Base-by-base conservation (phyloP, 805 yeast species). In the Starmerella scarabaei region DNA sequence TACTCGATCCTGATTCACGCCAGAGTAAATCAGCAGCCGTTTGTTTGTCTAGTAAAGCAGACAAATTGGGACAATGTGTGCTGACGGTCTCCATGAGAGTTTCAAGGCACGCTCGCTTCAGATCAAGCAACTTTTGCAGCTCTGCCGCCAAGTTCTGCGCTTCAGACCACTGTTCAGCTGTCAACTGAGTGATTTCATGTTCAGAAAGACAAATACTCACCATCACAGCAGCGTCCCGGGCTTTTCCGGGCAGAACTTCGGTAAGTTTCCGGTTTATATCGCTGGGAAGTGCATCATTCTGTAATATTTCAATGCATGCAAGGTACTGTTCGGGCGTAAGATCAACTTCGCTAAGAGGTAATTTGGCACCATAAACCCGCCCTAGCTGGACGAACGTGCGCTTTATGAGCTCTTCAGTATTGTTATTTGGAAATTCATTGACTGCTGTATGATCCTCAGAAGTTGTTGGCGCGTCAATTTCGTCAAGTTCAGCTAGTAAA, bases 21-120 rank as follows among this genome's bases (percentile, higher is more conserved):
- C 65, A 1, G 19, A 88, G 60, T 15, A 91, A 58, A 50, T 80
- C 82, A 0, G 93, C 78, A 0, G 94, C 73, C 0, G 80, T 70
- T 5, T 69, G 62, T 0, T 93, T 64, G 0, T 94, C 93, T 2
- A 88, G 65, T 6, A 91, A 62, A 0, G 73, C 73, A 3, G 82
- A 66, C 1, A 82, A 59, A 56, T 91, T 88, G 2, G 97, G 98
- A 0, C 94, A 93, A 49, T 76, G 2, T 7, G 11, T 4, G 3
- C 33, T 21, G 4, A 36, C 5, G n/a, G 12, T 7, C 3, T 28
- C 30, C 17, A 28, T 24, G 21, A 33, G 18, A 21, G 20, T 9
- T 1, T 19, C 17, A 5, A 37, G 5, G 12, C 9, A 15, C 12
- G 20, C 26, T 11, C 34, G 27, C 3, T 20, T 15, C 20, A 18